Evolutionary conservation across 1,284 basidiomycete species (phyloP), one percentile per base, ranked within the genome.

Genomic region (Tylopilus sp.): DNA sequence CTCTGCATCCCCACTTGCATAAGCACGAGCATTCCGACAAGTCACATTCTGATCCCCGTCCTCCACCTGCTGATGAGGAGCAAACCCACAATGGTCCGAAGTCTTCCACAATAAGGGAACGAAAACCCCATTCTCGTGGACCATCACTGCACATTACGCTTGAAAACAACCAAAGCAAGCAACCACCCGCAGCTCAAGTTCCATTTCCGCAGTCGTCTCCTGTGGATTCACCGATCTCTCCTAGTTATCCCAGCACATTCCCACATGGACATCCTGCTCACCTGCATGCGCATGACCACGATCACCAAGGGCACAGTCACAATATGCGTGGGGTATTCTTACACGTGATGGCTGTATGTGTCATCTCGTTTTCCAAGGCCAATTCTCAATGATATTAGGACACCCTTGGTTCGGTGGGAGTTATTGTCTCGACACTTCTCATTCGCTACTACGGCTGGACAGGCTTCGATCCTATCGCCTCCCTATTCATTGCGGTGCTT

Each of bases 301-400:
- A 74, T 19, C 82, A 89, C 61, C 86, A 87, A 68, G 86, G 88
- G 0, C 92, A 96, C 62, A 93, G 89, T 67, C 93, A 99, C 70
- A 99, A 99, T 67, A 99, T 99, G 97, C 88, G 94, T 41, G 97
- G 97, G n/a, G 94, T 99, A 12, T 99, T 99, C 67, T 72, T 99
- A 52, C 88, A 91, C 64, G 89, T 91, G 41, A 88, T 91, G 87
- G 88, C 88, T 42, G 91, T 92, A 67, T 61, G 85, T 72, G 33
- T 38, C 11, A 21, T 46, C 42, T 43, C 25, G 10, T 43, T 37
- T 37, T 30, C 26, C 11, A n/a, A 55, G 56, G 41, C 43, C 50
- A 56, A 25, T 31, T 36, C 44, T 54, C 35, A 59, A 46, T 35
- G n/a, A 41, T 46, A 46, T 28, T 44, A 91, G 87, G 89, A 92